Evolutionary conservation across 1,284 basidiomycete species (phyloP).

Genomic region (Ceratobasidium sp.): DNA sequence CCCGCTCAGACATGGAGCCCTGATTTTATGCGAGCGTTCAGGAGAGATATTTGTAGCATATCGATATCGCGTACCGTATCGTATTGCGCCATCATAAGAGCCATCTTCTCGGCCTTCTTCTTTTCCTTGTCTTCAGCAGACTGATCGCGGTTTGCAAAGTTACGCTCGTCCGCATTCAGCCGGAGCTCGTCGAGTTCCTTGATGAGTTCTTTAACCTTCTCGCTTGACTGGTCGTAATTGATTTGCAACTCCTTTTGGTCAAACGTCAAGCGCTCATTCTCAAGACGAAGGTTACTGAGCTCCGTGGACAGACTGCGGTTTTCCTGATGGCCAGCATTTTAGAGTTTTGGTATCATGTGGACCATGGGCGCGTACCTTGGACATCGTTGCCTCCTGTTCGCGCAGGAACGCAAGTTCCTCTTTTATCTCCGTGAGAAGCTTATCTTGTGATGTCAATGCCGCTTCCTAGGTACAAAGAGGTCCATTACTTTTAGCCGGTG

Average conservation of each 20-base stretch:
- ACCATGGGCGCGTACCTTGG: conserved; percentile 67
- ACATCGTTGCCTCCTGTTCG: conserved; percentile 86
- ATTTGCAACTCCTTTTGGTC: conserved; percentile 96
- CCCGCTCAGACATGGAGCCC: conserved; percentile 92
- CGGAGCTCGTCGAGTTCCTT: conserved; percentile 92
- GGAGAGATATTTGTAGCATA: conserved; percentile 6
- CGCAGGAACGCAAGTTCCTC: conserved; percentile 90
- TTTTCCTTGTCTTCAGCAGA: conserved; percentile 97
- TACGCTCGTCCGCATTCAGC: conserved; percentile 83
- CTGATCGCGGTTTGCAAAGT: conserved; percentile 82
- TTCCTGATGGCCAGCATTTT: conserved; percentile 68
- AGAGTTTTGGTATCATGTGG: neutral
- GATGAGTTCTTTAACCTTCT: conserved; percentile 91
- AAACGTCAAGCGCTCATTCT: conserved; percentile 93
- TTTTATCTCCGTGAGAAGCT: conserved; percentile 84
- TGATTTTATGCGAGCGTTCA: conserved; percentile 60
- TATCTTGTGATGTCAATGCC: conserved; percentile 78
- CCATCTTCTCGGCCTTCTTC: conserved; percentile 99
- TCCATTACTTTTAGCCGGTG: neutral
- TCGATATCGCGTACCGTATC: conserved; percentile 72
- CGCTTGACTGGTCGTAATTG: conserved; percentile 96
- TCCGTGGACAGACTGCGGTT: conserved; percentile 92
- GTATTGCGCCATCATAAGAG: conserved; percentile 99
- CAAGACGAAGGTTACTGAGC: conserved; percentile 91
- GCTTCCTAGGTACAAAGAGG: conserved; percentile 70